Evolutionary conservation across 2,329 filamentous ascomycete genomes (phyloP), one percentile per base, ranked within the genome.

Genomic region (Neurospora crassa): DNA sequence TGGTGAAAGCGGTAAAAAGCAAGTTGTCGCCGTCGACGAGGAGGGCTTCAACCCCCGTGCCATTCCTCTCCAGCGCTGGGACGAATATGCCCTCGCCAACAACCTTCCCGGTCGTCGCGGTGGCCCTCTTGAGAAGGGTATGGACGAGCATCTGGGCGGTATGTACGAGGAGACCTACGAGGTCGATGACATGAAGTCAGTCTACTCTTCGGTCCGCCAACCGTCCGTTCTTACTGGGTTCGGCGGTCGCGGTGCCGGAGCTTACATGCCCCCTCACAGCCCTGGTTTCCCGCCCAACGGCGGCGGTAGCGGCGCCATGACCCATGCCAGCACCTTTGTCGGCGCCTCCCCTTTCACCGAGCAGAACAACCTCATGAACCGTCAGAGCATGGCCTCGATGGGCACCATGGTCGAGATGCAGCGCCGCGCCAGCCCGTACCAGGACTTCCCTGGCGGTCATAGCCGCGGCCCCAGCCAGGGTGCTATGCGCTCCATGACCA

Each of bases 171-270:
- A 95, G 73, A 89, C 91, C 74, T 97, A 94, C 78, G 96, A 99
- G 82, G 94, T 98, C 91, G 96, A 99, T 79, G 96, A 99, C 80
- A 97, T 98, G 86, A 94, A 93, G 80, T 97, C 94, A 0, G 90
- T 96, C 72, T 98, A 98, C 84, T 97, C 94, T 5, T 97, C 94
- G 0, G 92, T 94, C 72, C 95, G 86, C 84, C 94, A 80, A 86
- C 93, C 93, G 8, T 97, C 94, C 1, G 91, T 98, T 74, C 86
- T 97, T 72, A 93, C 92, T 16, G 94, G 93, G 70, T 93, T 97
- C 82, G 91, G 88, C 59, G 86, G 88, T 69, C 89, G 90, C 76
- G 84, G 86, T 43, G 85, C 86, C 72, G 89, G 88, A 74, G 81
- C 90, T 2, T 95, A 92, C 81, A 93, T 96, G 87, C 92, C 94